Conservation (phyloP, 1,139 yeast species). For the Sugiyamaella pinicola region DNA sequence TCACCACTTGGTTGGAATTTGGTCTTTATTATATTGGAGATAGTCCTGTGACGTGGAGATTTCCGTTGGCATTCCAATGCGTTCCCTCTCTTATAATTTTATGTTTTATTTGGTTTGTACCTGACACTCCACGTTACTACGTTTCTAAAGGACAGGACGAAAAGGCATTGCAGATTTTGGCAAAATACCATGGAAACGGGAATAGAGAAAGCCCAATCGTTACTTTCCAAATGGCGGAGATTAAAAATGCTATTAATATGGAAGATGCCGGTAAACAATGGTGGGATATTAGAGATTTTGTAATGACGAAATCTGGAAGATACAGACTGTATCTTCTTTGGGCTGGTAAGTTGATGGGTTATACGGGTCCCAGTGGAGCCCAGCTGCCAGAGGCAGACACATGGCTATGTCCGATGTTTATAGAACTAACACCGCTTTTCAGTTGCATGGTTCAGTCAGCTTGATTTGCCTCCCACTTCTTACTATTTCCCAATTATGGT, state of each 20-base stretch:
- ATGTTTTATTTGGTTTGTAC: slow-evolving; percentile 66
- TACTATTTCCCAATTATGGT: slow-evolving; percentile 25
- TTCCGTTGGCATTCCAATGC: slow-evolving; percentile 39
- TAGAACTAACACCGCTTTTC: neutral
- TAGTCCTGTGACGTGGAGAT: slow-evolving; percentile 32
- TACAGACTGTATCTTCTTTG: slow-evolving; percentile 17
- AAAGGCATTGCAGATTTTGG: slow-evolving; percentile 66
- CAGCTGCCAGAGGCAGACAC: no score
- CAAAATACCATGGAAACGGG: slow-evolving; percentile 39
- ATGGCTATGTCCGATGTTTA: no score
- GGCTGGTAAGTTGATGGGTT: slow-evolving; percentile 14
- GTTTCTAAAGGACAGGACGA: slow-evolving; percentile 68
- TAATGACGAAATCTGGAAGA: slow-evolving; percentile 17
- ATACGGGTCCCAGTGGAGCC: no score
- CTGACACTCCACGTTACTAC: slow-evolving; percentile 92
- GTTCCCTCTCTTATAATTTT: slow-evolving; percentile 48
- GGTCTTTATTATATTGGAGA: slow-evolving; percentile 23
- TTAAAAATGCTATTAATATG: slow-evolving; percentile 18
- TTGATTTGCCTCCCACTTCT: slow-evolving; percentile 22
- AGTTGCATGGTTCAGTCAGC: slow-evolving; percentile 20
- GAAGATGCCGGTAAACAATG: slow-evolving; percentile 23
- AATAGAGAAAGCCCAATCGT: slow-evolving; percentile 21
- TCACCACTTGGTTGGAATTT: slow-evolving; percentile 47
- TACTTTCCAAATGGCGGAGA: slow-evolving; percentile 22
- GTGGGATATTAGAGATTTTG: slow-evolving; percentile 25